Percentiles rank a stretch among this genome's conserved stretches.
Conservation (phyloP, 1,284 basidiomycete species). For the Papiliotrema laurentii region DNA sequence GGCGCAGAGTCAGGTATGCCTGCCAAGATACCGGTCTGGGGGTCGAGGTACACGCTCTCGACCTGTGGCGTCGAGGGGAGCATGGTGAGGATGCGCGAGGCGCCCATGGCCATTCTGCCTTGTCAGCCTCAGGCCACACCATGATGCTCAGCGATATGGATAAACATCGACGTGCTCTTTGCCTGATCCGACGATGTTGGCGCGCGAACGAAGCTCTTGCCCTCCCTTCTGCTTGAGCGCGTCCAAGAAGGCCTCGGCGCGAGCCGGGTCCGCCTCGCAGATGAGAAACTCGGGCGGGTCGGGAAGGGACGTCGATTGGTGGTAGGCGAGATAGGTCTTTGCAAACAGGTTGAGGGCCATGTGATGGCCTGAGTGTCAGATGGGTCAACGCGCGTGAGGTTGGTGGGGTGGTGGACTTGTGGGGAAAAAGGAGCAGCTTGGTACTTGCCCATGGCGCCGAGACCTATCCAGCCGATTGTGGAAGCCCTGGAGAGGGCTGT, state of each 20-base stretch:
- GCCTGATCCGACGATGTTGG: constrained; percentile 23
- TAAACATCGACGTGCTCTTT: constrained; percentile 19
- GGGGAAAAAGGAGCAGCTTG: not conserved
- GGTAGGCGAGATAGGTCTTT: constrained; percentile 31
- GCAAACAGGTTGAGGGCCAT: constrained; percentile 46
- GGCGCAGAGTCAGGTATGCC: constrained; percentile 14
- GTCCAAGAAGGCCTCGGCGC: constrained; percentile 27
- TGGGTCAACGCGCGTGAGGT: not conserved
- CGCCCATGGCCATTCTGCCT: constrained; percentile 44
- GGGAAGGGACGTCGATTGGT: constrained; percentile 2
- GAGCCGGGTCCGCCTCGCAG: constrained; percentile 37
- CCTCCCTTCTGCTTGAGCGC: constrained; percentile 23
- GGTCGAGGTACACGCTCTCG: constrained; percentile 47
- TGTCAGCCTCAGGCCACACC: too few relatives aligned
- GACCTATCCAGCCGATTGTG: constrained; percentile 44
- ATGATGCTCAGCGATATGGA: not conserved
- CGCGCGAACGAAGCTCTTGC: constrained; percentile 13
- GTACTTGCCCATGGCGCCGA: constrained; percentile 44
- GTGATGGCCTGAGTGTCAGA: constrained; percentile 26
- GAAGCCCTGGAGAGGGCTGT: constrained; percentile 25
- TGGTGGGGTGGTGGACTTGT: not conserved
- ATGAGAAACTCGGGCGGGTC: constrained; percentile 30
- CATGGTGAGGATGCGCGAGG: constrained; percentile 51
- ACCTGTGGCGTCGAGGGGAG: constrained; percentile 51
- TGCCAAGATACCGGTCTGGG: constrained; percentile 20